Evolutionary conservation across 2,329 filamentous ascomycete genomes (phyloP), one percentile per base, ranked within the genome.

Genomic region (Elsinoe fawcettii): DNA sequence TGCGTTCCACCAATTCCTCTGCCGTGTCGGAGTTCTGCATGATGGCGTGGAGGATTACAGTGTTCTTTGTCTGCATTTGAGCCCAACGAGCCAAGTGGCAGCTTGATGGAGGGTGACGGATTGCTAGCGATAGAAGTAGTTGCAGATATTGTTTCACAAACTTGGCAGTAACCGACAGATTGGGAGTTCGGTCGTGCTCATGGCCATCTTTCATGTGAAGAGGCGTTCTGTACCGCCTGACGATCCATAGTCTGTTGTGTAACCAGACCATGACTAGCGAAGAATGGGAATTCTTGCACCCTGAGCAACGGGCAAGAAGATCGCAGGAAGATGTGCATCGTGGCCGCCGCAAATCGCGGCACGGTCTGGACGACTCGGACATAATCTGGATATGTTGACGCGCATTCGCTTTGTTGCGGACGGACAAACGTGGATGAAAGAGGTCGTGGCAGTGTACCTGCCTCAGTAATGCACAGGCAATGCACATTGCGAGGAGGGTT

Each of bases 221-320:
- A 46, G 41, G 41, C 41, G 41, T 44, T 23, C 20, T 37, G 22
- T 44, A 18, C 41, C 41, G 41, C 41, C 14, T 12, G 12, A 18
- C n/a, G 20, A 20, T 25, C 41, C 12, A 25, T n/a, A 27, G 20
- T n/a, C 20, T 46, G 41, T 25, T 25, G 41, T 25, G 41, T 46
- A 22, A 46, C 41, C 41, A 46, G 20, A 46, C 41, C 41, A 46
- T 25, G 41, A 46, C 41, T 46, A 46, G 41, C 41, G 23, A 46
- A 25, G n/a, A 22, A 46, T 3, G 22, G 41, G 25, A 46, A n/a
- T 27, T 20, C 12, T 46, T 12, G 20, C 20, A 14, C 41, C 41
- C 20, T 25, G 41, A 37, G 6, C 34, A 37, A n/a, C 34, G 34
- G 14, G 5, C 11, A 12, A 12, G 34, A 37, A 37, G 5, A 6